Evolutionary conservation across 768 basidiomycete genomes (phyloP), one percentile per base, ranked within the genome.

Genomic region (Aureoboletus auriporus): DNA sequence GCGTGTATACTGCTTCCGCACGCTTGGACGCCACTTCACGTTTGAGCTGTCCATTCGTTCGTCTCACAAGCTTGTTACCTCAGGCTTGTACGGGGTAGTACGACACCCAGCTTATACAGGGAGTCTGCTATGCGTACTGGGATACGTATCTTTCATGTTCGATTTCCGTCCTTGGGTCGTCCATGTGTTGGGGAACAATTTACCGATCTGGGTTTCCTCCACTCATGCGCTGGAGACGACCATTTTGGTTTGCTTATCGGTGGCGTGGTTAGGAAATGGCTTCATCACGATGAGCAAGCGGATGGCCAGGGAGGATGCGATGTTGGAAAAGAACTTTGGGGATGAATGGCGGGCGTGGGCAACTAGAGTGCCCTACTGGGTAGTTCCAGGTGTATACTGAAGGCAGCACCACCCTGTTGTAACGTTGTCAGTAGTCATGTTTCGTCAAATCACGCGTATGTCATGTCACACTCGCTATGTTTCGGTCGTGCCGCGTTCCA

Each of bases 81-180:
- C 38, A 0, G 65, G 64, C 1, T 53, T 46, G 16, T 68, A 69
- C 50, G 8, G 51, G 9, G 11, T 60, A 44, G 61, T 69, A 4
- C 60, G 68, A 1, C 68, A 69, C 50, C 68, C 68, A 6, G 59
- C 58, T 16, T 68, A 69, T 36, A 56, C 55, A 1, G 66, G 46
- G 3, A 6, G 1, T 0, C 0, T 44, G 0, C 14, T 4, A 7
- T 14, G 51, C 23, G 16, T 8, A 5, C 0, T 49, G 0, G 62
- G 63, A 0, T 35, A 31, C 23, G 1, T 50, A 0, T 8, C 55
- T 1, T 53, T 46, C 11, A 6, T 49, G 11, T 26, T 59, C 14
- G 53, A 54, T 20, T 44, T n/a, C 6, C 23, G 20, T 3, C 47
- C 23, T 3, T 38, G 36, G 44, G 20, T 23, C 20, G 4, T 23